phyloP scores from a whole-genome alignment of 768 basidiomycete genomes.

The Lactarius hengduanensis region DNA sequence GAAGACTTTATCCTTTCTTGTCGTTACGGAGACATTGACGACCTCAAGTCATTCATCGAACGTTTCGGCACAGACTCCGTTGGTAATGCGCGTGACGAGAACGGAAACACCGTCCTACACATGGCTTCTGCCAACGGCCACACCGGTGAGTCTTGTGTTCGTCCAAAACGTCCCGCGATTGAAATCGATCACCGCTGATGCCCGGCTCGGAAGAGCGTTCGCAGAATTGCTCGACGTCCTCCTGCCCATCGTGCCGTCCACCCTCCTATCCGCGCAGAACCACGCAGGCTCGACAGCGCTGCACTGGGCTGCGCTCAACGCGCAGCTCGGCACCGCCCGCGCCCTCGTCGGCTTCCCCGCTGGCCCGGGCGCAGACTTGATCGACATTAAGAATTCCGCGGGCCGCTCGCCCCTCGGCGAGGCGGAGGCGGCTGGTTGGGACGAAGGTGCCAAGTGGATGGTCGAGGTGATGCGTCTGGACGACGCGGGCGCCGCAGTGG shows the following conservation, averaged over 20 bases:
- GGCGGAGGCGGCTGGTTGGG: conserved; percentile 77
- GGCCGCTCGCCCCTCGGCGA: conserved; percentile 78
- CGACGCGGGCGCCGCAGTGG: conserved; percentile 42
- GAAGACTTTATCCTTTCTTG: conserved; percentile 80
- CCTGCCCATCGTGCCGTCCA: conserved; percentile 54
- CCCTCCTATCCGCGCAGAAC: conserved; percentile 63
- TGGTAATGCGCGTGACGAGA: conserved; percentile 59
- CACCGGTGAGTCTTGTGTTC: conserved; percentile 52
- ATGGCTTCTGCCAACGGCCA: conserved; percentile 92
- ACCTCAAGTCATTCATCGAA: conserved; percentile 64
- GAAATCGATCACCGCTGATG: neutral
- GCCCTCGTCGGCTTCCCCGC: conserved; percentile 54
- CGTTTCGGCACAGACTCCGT: conserved; percentile 54
- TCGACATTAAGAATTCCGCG: conserved; percentile 72
- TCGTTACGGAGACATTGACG: conserved; percentile 85
- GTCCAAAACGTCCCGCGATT: neutral
- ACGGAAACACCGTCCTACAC: conserved; percentile 78
- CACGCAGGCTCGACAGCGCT: conserved; percentile 75
- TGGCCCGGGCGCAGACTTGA: conserved; percentile 64
- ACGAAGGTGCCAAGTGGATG: conserved; percentile 82
- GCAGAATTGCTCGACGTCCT: conserved; percentile 77
- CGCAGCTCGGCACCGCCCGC: conserved; percentile 62
- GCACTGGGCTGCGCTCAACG: conserved; percentile 90
- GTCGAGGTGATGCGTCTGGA: conserved; percentile 80
- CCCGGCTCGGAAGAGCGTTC: conserved; percentile 41